Evolutionary conservation across 495 filamentous ascomycete species (phyloP).

Genomic region (Podospora appendiculata): DNA sequence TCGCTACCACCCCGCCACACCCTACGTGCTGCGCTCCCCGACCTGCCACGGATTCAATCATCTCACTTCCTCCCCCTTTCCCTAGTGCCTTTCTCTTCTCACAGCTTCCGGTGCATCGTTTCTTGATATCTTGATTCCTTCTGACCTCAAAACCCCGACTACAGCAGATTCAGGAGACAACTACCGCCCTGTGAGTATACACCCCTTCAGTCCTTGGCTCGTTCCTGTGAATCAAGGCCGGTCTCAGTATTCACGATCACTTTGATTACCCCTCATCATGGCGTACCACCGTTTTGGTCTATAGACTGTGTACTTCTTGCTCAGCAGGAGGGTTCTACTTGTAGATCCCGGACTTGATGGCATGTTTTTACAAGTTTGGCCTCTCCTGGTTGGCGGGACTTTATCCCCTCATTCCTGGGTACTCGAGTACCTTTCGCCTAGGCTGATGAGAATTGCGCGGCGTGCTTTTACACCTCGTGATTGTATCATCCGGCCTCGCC

Average conservation of each 20-base stretch:
- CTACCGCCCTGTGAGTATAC: conserved; percentile 43
- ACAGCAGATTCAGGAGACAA: conserved; percentile 46
- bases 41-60: conserved; percentile 26
- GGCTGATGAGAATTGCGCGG: too few relatives aligned
- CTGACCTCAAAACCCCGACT: conserved; percentile 38
- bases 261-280: not conserved
- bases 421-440: too few relatives aligned
- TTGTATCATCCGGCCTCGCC: too few relatives aligned
- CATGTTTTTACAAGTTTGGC: too few relatives aligned
- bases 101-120: conserved; percentile 7
- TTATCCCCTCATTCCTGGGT: too few relatives aligned
- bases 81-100: conserved; percentile 11
- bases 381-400: too few relatives aligned
- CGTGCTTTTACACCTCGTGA: too few relatives aligned
- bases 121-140: conserved; percentile 11
- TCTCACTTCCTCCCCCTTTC: conserved; percentile 11
- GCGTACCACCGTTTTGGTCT: not conserved
- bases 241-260: not conserved
- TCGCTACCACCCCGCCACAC: conserved; percentile 23
- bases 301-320: too few relatives aligned
- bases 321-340: too few relatives aligned
- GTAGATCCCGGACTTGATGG: too few relatives aligned
- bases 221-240: not conserved
- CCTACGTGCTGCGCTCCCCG: conserved; percentile 19
- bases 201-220: not conserved